Base-by-base conservation (phyloP, 2,329 filamentous ascomycete genomes). In the Paecilomyces dactylethromorphus region DNA sequence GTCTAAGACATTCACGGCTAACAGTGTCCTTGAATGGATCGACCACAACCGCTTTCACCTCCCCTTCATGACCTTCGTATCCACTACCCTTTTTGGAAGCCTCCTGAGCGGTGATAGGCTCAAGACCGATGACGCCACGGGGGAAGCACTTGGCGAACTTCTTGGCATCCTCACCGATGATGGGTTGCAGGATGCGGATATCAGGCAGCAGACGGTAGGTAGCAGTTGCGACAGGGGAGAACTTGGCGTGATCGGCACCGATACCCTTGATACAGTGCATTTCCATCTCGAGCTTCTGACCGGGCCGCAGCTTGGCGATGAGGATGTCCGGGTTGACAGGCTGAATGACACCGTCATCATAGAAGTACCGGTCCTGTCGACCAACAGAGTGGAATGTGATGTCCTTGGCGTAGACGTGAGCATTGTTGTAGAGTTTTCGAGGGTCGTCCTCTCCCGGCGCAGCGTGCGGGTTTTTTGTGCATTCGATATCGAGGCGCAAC, bases 231-330 rank as follows among this genome's bases (percentile, higher is more conserved):
- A 97, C 94, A 53, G 94, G 94, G 0, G 91, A 96, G 80, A 94
- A 99, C 77, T 99, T 99, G 67, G 94, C 89, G 75, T 99, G 94
- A 76, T 99, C 94, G 63, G 88, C 86, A 54, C 94, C 94, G 65
- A 95, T 87, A 61, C 95, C 94, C 79, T 97, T 96, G 78, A 96
- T 87, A 78, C 93, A 94, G 80, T 97, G 92, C 84, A 96, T 89
- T 65, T 90, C 87, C 62, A 97, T 81, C 69, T 90, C 84, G 68
- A 99, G 90, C 67, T 86, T 84, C 80, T 99, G 95, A 3, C 89
- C 90, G 0, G 95, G 94, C 29, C 94, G 87, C 75, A 99, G 79
- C 80, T 99, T 99, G 61, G 92, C 92, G 71, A 99, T 87, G 58
- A 99, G 80, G 62, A 99, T 97, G 71, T 97, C 90, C 1, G 93